Evolutionary conservation across 2,329 filamentous ascomycete genomes (phyloP).

Genomic region (Cryphonectria nitschkei): DNA sequence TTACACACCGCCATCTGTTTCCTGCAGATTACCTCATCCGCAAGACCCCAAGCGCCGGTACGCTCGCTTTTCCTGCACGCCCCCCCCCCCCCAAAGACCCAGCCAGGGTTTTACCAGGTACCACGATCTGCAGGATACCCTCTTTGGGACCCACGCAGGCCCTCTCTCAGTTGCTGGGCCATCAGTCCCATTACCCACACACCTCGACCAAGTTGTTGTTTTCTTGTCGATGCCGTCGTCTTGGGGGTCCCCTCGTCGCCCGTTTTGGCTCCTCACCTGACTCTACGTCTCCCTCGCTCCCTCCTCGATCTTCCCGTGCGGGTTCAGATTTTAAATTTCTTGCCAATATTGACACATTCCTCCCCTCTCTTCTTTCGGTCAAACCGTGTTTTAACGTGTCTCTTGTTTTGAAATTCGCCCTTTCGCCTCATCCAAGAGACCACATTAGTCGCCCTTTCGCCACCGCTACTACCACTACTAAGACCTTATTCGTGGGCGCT

Average conservation of each 20-base stretch:
- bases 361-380: background rate
- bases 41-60: background rate
- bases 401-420: constrained; percentile 6
- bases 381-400: background rate
- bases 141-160: constrained; percentile 4
- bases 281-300: background rate
- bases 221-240: background rate
- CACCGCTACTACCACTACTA: background rate
- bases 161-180: constrained; percentile 33
- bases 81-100: background rate
- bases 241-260: background rate
- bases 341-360: background rate
- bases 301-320: background rate
- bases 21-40: constrained; percentile 26
- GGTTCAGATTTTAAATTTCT: background rate
- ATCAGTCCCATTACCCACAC: constrained; percentile 23
- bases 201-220: constrained; percentile 12
- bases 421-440: background rate
- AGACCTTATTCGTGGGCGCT: constrained; percentile 2
- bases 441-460: constrained; percentile 18
- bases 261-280: background rate
- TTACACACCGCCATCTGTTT: constrained; percentile 32
- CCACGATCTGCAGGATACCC: constrained; percentile 2
- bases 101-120: constrained; percentile 13
- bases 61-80: background rate